A percentile compares a stretch with the other conserved stretches of the same genome.
Conservation (phyloP, 2,329 filamentous ascomycete species). For the Fusarium liriodendri region DNA sequence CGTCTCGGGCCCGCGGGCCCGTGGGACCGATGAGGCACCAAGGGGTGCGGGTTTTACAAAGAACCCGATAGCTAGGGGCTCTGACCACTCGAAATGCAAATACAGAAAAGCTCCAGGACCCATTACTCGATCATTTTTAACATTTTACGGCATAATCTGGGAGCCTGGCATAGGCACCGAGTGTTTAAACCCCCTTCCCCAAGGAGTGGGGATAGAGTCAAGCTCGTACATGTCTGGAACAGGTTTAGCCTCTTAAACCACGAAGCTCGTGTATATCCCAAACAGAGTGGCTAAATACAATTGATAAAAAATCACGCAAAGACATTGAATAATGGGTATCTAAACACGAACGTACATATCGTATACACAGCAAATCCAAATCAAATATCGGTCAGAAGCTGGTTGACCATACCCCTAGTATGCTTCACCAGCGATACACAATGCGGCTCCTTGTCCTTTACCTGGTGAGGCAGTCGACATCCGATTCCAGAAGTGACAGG, state of each 20-base stretch:
- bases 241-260: not conserved
- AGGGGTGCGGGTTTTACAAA: not conserved
- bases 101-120: not conserved
- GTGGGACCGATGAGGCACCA: not conserved
- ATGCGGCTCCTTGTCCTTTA: slow-evolving; percentile 34
- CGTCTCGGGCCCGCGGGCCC: no score
- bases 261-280: not conserved
- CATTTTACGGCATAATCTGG: not conserved
- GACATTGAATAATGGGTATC: slow-evolving; percentile 12
- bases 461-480: slow-evolving; percentile 12
- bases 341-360: not conserved
- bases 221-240: not conserved
- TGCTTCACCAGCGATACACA: slow-evolving; percentile 42
- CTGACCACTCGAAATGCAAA: not conserved
- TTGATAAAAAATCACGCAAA: not conserved
- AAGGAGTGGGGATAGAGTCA: not conserved
- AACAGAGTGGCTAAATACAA: not conserved
- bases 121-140: not conserved
- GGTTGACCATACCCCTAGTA: slow-evolving; percentile 31
- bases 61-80: not conserved
- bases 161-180: not conserved
- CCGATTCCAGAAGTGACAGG: slow-evolving; percentile 12
- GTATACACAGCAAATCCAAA: not conserved
- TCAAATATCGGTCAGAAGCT: slow-evolving; percentile 25
- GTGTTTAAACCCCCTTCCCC: not conserved